Evolutionary conservation across 2,329 filamentous ascomycete genomes (phyloP).

Genomic region (Penicillium sp.): DNA sequence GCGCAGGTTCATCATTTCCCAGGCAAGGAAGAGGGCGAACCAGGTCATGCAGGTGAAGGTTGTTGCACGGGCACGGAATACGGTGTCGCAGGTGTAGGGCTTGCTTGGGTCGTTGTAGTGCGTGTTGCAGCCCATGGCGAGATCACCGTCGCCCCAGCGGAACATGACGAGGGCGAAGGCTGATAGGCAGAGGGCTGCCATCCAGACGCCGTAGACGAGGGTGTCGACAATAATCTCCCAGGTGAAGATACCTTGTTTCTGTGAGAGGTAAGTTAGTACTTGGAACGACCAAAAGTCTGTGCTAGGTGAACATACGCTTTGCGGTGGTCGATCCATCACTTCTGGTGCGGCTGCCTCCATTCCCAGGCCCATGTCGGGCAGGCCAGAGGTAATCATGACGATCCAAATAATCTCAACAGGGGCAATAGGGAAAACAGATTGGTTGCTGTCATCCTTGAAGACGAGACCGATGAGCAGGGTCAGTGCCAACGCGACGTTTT

Average conservation of each 20-base stretch:
- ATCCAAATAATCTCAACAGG: slow-evolving; percentile 91
- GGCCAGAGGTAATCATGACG: slow-evolving; percentile 87
- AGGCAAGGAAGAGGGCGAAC: slow-evolving; percentile 75
- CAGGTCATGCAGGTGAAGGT: slow-evolving; percentile 75
- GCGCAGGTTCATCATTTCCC: slow-evolving; percentile 75
- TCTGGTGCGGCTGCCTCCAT: slow-evolving; percentile 74
- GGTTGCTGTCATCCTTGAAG: slow-evolving; percentile 70
- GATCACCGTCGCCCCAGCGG: slow-evolving; percentile 60
- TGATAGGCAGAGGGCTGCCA: slow-evolving; percentile 68
- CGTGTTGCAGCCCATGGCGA: slow-evolving; percentile 64
- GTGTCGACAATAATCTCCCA: slow-evolving; percentile 77
- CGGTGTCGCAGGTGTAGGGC: slow-evolving; percentile 56
- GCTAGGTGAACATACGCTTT: slow-evolving; percentile 47
- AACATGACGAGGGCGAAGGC: slow-evolving; percentile 68
- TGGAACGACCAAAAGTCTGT: background rate
- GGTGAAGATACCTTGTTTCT: slow-evolving; percentile 71
- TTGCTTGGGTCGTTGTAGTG: slow-evolving; percentile 43
- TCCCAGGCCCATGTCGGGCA: slow-evolving; percentile 85
- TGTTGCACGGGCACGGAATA: slow-evolving; percentile 72
- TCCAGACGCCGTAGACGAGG: slow-evolving; percentile 75
- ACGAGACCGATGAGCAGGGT: slow-evolving; percentile 78
- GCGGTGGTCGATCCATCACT: slow-evolving; percentile 78
- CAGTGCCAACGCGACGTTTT: slow-evolving; percentile 83
- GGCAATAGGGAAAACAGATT: slow-evolving; percentile 83
- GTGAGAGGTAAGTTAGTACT: background rate